Conservation (phyloP, 208 protist species). For the Leishmania arabica region DNA sequence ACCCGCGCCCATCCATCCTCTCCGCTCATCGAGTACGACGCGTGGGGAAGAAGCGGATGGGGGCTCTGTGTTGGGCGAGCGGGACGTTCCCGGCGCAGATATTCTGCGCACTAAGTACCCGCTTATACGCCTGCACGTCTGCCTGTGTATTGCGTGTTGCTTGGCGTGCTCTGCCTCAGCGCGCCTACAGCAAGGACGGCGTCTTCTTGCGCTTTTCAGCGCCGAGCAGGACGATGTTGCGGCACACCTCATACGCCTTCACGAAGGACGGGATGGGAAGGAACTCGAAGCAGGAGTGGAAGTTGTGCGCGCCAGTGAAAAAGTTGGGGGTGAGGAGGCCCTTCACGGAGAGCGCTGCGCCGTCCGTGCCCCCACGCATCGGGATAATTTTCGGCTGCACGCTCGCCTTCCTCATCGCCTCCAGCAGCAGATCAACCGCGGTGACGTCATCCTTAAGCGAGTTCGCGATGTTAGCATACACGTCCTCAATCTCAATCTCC, state of each 20-base stretch:
- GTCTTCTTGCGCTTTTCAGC: slow-evolving; percentile 36
- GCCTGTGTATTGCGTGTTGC: background rate
- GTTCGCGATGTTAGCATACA: slow-evolving; percentile 83
- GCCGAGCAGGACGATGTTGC: slow-evolving; percentile 64
- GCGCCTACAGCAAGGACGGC: slow-evolving; percentile 7
- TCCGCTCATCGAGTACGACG: background rate
- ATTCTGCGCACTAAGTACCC: background rate
- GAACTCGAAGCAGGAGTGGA: slow-evolving; percentile 88
- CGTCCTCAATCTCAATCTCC: slow-evolving; percentile 55
- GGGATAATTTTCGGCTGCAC: slow-evolving; percentile 77
- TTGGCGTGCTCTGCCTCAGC: background rate
- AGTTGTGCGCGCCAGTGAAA: slow-evolving; percentile 90
- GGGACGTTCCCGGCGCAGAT: background rate
- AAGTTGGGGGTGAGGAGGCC: slow-evolving; percentile 84
- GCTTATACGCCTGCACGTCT: background rate
- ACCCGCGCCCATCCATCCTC: background rate
- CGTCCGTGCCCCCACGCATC: slow-evolving; percentile 88
- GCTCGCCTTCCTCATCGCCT: slow-evolving; percentile 51
- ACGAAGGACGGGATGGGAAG: slow-evolving; percentile 82
- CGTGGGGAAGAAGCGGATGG: background rate
- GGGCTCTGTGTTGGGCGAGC: background rate
- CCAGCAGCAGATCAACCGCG: slow-evolving; percentile 72
- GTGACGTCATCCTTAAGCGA: slow-evolving; percentile 57
- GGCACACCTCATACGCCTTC: slow-evolving; percentile 82
- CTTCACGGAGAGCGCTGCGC: slow-evolving; percentile 68